Evolutionary conservation across 768 basidiomycete genomes (phyloP), one percentile per base, ranked within the genome.

Genomic region (Hypsizygus marmoreus): DNA sequence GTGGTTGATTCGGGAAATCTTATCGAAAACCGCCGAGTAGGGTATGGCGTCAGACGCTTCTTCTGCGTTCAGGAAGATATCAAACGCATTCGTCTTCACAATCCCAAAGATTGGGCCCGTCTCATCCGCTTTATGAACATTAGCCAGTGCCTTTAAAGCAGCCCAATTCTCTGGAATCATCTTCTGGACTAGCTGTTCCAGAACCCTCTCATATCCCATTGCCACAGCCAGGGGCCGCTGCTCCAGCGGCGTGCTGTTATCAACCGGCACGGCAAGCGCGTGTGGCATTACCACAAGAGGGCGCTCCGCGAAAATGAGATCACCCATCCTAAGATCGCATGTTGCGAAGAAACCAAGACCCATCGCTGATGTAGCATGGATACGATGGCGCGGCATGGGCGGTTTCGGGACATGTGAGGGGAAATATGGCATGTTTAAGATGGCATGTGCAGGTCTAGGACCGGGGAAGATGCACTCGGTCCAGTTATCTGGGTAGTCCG

Each of bases 241-340:
- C 11, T 38, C 24, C 8, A 35, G 10, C 6, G 12, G 17, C 34
- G 50, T 50, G 17, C 14, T 43, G 22, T 26, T 10, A 41, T 37
- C 23, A 1, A 17, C 10, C 19, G 35, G 17, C 1, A 17, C 4
- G 25, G 13, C 4, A 24, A 41, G 17, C 7, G 42, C 43, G 12
- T 29, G 41, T 4, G 60, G 60, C n/a, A 40, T 26, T 12, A 71
- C 50, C 14, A 73, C 49, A 29, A 73, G 54, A 2, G 71, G 70
- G 3, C 72, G 66, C 36, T 75, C 72, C n/a, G 50, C 54, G 10
- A 71, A 48, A 33, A 74, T 64, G 13, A 69, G 47, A 6, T 69
- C 68, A 35, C 65, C 66, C 3, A 40, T 30, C 19, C 51, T 50
- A 39, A 72, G 55, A 14, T 58, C 43, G 22, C 51, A 46, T 8